Evolutionary conservation across 2,329 filamentous ascomycete species (phyloP).

Genomic region (Diaporthe sp.): DNA sequence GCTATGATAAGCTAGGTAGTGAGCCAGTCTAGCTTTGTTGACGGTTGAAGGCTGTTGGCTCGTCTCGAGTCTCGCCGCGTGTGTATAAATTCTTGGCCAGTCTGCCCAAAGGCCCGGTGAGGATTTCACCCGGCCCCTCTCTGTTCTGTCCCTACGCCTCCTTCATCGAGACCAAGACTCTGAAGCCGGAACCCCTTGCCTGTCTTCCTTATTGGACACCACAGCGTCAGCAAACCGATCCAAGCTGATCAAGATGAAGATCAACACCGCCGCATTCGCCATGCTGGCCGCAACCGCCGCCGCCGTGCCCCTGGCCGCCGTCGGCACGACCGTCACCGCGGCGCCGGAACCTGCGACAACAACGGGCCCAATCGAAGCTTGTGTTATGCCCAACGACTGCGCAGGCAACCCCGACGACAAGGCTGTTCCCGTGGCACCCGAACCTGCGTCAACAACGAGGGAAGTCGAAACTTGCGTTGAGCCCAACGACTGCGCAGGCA

Average conservation of each 20-base stretch:
- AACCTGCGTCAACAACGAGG: no score
- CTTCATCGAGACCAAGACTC: neutral
- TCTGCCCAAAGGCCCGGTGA: neutral
- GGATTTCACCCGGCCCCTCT: neutral
- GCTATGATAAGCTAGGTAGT: neutral
- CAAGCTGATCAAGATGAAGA: neutral
- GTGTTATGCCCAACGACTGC: no score
- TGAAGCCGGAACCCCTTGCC: neutral
- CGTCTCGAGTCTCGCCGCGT: neutral
- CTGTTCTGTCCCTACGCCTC: neutral
- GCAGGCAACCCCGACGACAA: no score
- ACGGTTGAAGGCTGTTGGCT: neutral
- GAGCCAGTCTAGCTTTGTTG: neutral
- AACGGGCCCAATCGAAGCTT: no score
- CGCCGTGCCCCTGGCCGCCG: neutral
- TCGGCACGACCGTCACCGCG: neutral
- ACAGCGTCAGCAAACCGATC: neutral
- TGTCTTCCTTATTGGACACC: neutral
- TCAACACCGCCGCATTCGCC: neutral
- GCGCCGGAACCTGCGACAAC: neutral
- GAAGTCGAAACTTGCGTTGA: neutral
- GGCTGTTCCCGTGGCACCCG: neutral
- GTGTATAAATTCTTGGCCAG: neutral
- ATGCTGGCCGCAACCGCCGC: constrained; percentile 2
- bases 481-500: neutral